Conservation (phyloP, 2,329 filamentous ascomycete genomes). For the Pseudogymnoascus sp. region DNA sequence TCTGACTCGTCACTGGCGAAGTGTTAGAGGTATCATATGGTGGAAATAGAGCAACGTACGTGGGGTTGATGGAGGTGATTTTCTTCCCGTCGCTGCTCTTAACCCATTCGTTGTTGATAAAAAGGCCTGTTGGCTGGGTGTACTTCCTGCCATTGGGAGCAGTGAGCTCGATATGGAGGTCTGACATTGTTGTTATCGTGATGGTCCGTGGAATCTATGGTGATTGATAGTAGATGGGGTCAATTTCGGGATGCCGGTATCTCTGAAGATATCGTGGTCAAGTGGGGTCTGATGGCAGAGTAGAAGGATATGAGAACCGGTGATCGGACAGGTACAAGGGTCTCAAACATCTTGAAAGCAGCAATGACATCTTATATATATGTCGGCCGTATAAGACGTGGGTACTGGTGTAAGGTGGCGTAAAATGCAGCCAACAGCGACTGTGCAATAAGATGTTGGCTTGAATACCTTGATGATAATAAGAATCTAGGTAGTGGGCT, state of each 20-base stretch:
- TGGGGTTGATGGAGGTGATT: conserved; percentile 63
- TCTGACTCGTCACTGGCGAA: conserved; percentile 51
- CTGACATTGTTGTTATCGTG: conserved; percentile 29
- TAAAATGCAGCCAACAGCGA: not conserved
- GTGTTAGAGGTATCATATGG: not conserved
- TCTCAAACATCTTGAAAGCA: not conserved
- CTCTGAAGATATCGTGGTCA: not conserved
- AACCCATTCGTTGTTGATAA: conserved; percentile 78
- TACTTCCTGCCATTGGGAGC: conserved; percentile 71
- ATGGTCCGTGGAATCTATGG: not conserved
- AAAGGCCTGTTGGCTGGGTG: conserved; percentile 64
- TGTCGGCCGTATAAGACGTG: not conserved
- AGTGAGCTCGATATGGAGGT: conserved; percentile 51
- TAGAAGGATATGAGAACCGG: not conserved
- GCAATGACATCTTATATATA: not conserved
- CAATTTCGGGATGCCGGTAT: not conserved
- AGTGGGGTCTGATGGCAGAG: not conserved
- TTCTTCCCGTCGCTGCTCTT: conserved; percentile 56
- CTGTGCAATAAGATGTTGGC: not conserved
- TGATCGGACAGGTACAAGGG: not conserved
- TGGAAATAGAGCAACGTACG: conserved; percentile 35
- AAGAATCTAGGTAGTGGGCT: not conserved
- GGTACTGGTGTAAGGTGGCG: not conserved
- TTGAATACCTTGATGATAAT: not conserved
- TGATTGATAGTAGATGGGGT: not conserved